phyloP scores from a whole-genome alignment of 2,329 filamentous ascomycete genomes.

The Alternaria arbusti region DNA sequence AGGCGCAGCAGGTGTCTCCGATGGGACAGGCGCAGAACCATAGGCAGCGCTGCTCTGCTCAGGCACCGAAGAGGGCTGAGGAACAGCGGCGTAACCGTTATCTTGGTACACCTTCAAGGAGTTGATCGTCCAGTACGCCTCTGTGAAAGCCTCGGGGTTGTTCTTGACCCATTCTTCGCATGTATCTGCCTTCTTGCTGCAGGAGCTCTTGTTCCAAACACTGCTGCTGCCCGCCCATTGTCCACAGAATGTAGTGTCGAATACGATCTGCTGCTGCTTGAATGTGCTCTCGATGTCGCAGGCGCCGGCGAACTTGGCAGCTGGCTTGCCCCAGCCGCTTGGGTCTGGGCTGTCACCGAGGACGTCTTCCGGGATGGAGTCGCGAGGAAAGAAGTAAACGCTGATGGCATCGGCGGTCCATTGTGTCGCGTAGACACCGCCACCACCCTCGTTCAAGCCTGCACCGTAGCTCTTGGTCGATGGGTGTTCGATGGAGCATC shows the following conservation, averaged over 20 bases:
- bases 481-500: constrained; percentile 52
- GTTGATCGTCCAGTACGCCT: constrained; percentile 77
- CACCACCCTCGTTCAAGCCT: constrained; percentile 58
- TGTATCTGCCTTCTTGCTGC: constrained; percentile 64
- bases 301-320: constrained; percentile 68
- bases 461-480: constrained; percentile 56
- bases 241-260: constrained; percentile 87
- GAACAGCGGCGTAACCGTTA: constrained; percentile 21
- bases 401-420: constrained; percentile 76
- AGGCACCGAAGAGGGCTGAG: constrained; percentile 17
- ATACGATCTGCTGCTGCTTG: constrained; percentile 74
- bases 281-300: constrained; percentile 79
- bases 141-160: constrained; percentile 72
- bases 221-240: constrained; percentile 75
- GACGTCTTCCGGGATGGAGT: constrained; percentile 69
- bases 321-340: constrained; percentile 69
- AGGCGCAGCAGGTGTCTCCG: constrained; percentile 6
- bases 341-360: constrained; percentile 67
- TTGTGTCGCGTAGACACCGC: constrained; percentile 56
- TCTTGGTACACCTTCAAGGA: constrained; percentile 49
- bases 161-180: constrained; percentile 75
- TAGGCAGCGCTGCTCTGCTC: constrained; percentile 19
- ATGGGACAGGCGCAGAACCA: constrained; percentile 15
- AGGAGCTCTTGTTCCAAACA: constrained; percentile 68
- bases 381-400: constrained; percentile 84